Evolutionary conservation across 2,329 filamentous ascomycete genomes (phyloP), one percentile per base, ranked within the genome.

Genomic region (Knufia petricola): DNA sequence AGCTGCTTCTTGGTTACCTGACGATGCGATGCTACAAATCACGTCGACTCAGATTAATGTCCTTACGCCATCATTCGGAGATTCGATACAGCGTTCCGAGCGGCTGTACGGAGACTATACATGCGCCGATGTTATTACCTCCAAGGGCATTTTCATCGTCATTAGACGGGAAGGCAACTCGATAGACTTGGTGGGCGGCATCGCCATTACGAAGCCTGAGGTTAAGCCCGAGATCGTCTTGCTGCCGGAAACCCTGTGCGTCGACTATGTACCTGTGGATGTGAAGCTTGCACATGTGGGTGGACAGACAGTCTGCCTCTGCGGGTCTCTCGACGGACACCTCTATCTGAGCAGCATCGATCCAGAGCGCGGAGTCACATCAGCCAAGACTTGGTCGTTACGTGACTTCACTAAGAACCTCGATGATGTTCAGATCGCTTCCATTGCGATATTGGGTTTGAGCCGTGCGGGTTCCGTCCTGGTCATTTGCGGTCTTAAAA

Each of bases 11-110:
- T 64, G 58, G 44, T 63, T 67, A 7, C 51, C 56, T 13, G 55
- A 58, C 3, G 63, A 64, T 23, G 51, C 62, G 6, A 51, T 73
- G 10, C 55, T 72, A 15, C 71, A 73, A 49, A 58, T 74, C 31
- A 73, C 70, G 3, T 48, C 46, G 15, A 32, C 23, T 7, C 44
- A 48, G 13, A 40, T 55, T 19, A 51, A 42, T 20, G 34, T 54
- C 9, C 36, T 57, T 17, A 21, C 30, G 4, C 38, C 34, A 12
- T 13, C 21, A n/a, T 21, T 8, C 12, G 15, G 15, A 46, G 30
- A 15, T 3, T n/a, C 21, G 8, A 8, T 17, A 3, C 19, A n/a
- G 9, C 17, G 8, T 17, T 30, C 24, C 4, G 36, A n/a, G n/a
- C 34, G 12, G 13, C 13, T 36, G 8, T 3, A 17, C 30, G 34